Percentiles rank a stretch among this genome's conserved stretches.
Conservation (phyloP, 2,329 filamentous ascomycete genomes). For the Xylaria sp. region DNA sequence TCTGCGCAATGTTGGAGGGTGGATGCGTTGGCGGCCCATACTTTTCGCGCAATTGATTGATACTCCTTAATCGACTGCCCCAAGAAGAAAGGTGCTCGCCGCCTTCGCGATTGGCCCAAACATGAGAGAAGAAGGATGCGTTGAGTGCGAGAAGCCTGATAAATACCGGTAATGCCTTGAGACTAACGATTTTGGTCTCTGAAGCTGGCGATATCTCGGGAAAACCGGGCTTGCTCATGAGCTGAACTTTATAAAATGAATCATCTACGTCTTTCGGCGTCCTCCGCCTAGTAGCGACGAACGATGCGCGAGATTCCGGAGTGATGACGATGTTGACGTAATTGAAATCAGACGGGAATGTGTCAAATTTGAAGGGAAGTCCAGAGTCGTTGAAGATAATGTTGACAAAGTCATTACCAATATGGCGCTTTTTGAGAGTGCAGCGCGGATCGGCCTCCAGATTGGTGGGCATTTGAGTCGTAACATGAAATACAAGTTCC, state of each 20-base stretch:
- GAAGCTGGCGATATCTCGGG: constrained; percentile 90
- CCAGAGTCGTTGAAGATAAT: constrained; percentile 98
- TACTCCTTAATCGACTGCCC: constrained; percentile 84
- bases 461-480: constrained; percentile 96
- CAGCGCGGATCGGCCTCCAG: constrained; percentile 75
- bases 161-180: constrained; percentile 81
- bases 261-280: constrained; percentile 47
- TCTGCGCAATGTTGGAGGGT: constrained; percentile 43
- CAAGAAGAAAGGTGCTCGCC: constrained; percentile 88
- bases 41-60: constrained; percentile 79
- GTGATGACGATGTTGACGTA: constrained; percentile 97
- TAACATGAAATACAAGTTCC: constrained; percentile 94
- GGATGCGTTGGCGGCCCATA: constrained; percentile 48
- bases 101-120: constrained; percentile 80
- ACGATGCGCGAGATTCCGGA: constrained; percentile 79
- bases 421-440: constrained; percentile 88
- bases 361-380: constrained; percentile 85
- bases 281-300: constrained; percentile 62
- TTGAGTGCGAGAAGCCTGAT: constrained; percentile 90
- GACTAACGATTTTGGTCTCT: constrained; percentile 85
- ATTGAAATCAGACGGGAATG: constrained; percentile 93
- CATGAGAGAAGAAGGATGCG: constrained; percentile 88
- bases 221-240: constrained; percentile 86
- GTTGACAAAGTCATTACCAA: constrained; percentile 97
- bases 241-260: constrained; percentile 85